These are phyloP conservation scores for Aspergillaceae sp. DNA, from an alignment of 2,329 filamentous ascomycete species.

Conservation along the genomic window DNA sequence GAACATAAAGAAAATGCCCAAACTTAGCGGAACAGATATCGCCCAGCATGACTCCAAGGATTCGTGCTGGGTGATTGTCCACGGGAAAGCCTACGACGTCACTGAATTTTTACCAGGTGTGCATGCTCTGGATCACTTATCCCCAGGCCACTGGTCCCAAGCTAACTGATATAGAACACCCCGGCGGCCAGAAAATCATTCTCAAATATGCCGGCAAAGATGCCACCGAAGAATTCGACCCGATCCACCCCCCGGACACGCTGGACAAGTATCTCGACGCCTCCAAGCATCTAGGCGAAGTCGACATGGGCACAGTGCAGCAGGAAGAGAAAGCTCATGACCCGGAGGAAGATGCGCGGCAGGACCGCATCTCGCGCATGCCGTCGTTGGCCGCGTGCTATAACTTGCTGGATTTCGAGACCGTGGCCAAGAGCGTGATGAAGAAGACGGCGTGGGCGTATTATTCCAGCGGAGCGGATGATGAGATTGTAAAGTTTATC, in stretches of 20 bases:
- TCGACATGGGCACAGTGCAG: slow-evolving; percentile 75
- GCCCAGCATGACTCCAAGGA: slow-evolving; percentile 70
- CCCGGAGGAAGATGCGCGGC: slow-evolving; percentile 64
- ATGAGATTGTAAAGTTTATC: slow-evolving; percentile 60
- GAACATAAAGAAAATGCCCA: slow-evolving; percentile 4
- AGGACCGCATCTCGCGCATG: slow-evolving; percentile 65
- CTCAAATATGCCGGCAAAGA: slow-evolving; percentile 95
- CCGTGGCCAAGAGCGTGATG: slow-evolving; percentile 82
- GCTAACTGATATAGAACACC: slow-evolving; percentile 55
- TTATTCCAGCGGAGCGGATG: slow-evolving; percentile 87
- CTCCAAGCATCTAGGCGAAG: slow-evolving; percentile 79
- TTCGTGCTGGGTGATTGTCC: slow-evolving; percentile 87
- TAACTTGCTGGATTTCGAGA: slow-evolving; percentile 92
- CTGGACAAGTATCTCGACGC: slow-evolving; percentile 71
- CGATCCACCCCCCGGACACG: slow-evolving; percentile 82
- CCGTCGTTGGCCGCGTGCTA: slow-evolving; percentile 80
- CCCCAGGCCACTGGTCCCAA: too few relatives aligned
- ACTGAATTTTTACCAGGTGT: slow-evolving; percentile 74
- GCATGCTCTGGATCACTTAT: neutral
- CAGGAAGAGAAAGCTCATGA: slow-evolving; percentile 57
- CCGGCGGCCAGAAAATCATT: slow-evolving; percentile 85
- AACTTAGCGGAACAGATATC: slow-evolving; percentile 49
- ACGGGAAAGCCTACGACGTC: slow-evolving; percentile 82
- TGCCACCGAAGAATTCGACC: slow-evolving; percentile 84
- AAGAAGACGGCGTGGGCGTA: slow-evolving; percentile 97